Evolutionary conservation across 768 basidiomycete species (phyloP).

Genomic region (Leccinellum luteum): DNA sequence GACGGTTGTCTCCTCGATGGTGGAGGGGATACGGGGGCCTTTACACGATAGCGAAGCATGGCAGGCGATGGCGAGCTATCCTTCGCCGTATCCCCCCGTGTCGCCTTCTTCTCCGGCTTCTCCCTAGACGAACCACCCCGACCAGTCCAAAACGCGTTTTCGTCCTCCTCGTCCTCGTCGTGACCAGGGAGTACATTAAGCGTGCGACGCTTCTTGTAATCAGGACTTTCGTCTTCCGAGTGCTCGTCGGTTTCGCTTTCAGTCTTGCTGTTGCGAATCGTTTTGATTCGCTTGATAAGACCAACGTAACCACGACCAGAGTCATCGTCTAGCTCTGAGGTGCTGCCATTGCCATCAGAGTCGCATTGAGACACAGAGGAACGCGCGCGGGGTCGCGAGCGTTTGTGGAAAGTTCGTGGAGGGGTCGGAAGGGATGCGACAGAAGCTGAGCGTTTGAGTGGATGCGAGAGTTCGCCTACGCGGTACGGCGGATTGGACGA

Average conservation of each 20-base stretch:
- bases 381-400: constrained; percentile 17
- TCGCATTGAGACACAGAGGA: too few species aligned
- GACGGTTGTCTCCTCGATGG: constrained; percentile 53
- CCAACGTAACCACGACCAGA: constrained; percentile 9
- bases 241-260: constrained; percentile 19
- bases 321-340: constrained; percentile 15
- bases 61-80: too few species aligned
- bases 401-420: constrained; percentile 41
- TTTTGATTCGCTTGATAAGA: constrained; percentile 16
- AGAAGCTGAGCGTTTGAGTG: too few species aligned
- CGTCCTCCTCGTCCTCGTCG: constrained; percentile 55
- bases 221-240: constrained; percentile 8
- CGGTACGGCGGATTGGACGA: too few species aligned
- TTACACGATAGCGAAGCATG: constrained; percentile 4
- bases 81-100: too few species aligned
- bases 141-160: constrained; percentile 34
- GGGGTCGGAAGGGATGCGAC: too few species aligned
- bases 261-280: constrained; percentile 11
- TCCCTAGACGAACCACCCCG: too few species aligned
- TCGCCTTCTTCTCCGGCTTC: too few species aligned
- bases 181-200: constrained; percentile 33
- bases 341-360: too few species aligned
- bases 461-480: too few species aligned
- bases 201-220: constrained; percentile 41
- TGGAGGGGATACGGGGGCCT: constrained; percentile 61